Percentiles rank a stretch among this genome's conserved stretches.
These are phyloP conservation scores for Tricholomella constricta DNA, from an alignment of 768 basidiomycete species.

Conservation along the genomic window DNA sequence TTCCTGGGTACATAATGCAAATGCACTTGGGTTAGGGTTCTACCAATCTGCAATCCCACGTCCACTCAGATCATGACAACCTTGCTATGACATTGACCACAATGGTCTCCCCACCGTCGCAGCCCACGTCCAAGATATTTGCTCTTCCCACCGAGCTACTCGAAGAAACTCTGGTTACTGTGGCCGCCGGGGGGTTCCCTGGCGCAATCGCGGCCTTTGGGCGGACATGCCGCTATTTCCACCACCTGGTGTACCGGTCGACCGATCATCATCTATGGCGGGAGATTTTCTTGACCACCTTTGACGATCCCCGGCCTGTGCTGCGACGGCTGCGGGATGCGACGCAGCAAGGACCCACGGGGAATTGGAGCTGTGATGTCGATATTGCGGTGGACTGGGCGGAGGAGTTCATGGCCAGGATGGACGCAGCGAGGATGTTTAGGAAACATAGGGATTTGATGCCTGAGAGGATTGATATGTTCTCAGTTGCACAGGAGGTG, in stretches of 20 bases:
- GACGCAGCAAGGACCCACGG: slow-evolving; percentile 2
- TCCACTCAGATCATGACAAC: no score
- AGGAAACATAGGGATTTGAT: background rate
- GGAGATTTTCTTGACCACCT: slow-evolving; percentile 46
- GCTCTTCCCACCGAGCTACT: slow-evolving; percentile 20
- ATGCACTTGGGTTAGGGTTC: slow-evolving; percentile 6
- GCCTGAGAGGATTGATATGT: slow-evolving; percentile 5
- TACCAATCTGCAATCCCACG: slow-evolving; percentile 1
- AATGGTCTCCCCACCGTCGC: slow-evolving; percentile 5
- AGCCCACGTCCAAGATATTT: slow-evolving; percentile 11
- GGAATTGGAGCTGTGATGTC: background rate
- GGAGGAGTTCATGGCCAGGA: slow-evolving; percentile 20
- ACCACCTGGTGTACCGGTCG: slow-evolving; percentile 14
- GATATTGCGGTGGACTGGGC: slow-evolving; percentile 19
- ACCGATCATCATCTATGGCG: slow-evolving; percentile 42
- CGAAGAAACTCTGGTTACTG: slow-evolving; percentile 16
- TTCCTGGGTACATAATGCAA: no score
- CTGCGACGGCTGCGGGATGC: slow-evolving; percentile 4
- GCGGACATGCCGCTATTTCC: slow-evolving; percentile 17
- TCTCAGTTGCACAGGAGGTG: slow-evolving; percentile 5
- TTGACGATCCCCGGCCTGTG: slow-evolving; percentile 49
- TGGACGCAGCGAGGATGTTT: slow-evolving; percentile 16
- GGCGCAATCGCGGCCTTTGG: slow-evolving; percentile 16
- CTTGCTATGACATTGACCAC: background rate
- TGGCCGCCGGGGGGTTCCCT: slow-evolving; percentile 16